Evolutionary conservation across 352 stramenopile species (phyloP).

Genomic region (Globisporangium yorkense): DNA sequence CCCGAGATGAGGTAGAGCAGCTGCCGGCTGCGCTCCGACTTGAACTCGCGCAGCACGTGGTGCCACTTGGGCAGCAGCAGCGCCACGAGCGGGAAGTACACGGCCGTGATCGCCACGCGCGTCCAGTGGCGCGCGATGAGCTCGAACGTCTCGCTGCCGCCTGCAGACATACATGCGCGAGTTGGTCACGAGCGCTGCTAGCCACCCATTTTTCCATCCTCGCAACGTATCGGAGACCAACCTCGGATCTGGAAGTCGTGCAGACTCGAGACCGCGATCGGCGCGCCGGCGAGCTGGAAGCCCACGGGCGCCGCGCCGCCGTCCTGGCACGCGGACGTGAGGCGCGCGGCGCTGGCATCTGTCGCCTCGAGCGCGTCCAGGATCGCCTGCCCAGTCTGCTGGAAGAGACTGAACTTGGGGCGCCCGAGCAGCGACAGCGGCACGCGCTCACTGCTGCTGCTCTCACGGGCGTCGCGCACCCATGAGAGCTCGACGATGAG

Average conservation of each 20-base stretch:
- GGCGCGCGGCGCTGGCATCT: slow-evolving; percentile 1
- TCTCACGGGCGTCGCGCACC: slow-evolving; percentile 33
- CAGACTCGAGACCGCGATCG: slow-evolving; percentile 48
- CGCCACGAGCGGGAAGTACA: slow-evolving; percentile 95
- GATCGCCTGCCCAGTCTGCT: slow-evolving; percentile 71
- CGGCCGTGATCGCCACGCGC: slow-evolving; percentile 64
- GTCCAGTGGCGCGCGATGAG: slow-evolving; percentile 64
- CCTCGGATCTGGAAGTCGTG: slow-evolving; percentile 62
- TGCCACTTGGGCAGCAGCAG: slow-evolving; percentile 93
- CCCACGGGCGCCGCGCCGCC: slow-evolving; percentile 39
- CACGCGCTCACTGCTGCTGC: slow-evolving; percentile 14
- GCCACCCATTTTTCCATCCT: not conserved
- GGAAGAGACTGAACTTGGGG: slow-evolving; percentile 88
- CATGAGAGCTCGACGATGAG: slow-evolving; percentile 89
- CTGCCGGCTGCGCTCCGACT: slow-evolving; percentile 79
- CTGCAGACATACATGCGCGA: slow-evolving; percentile 2
- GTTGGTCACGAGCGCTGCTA: not conserved
- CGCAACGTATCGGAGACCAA: slow-evolving; percentile 1
- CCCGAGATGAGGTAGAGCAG: slow-evolving; percentile 96
- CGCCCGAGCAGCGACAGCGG: slow-evolving; percentile 58
- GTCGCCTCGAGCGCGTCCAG: slow-evolving; percentile 45
- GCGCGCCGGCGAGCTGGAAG: slow-evolving; percentile 56
- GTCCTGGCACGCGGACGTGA: slow-evolving; percentile 6
- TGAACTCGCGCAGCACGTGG: slow-evolving; percentile 69
- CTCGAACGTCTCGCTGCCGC: slow-evolving; percentile 46